Evolutionary conservation across 2,329 filamentous ascomycete species (phyloP), one percentile per base, ranked within the genome.

Genomic region (Stagonosporopsis cucurbitacearum): DNA sequence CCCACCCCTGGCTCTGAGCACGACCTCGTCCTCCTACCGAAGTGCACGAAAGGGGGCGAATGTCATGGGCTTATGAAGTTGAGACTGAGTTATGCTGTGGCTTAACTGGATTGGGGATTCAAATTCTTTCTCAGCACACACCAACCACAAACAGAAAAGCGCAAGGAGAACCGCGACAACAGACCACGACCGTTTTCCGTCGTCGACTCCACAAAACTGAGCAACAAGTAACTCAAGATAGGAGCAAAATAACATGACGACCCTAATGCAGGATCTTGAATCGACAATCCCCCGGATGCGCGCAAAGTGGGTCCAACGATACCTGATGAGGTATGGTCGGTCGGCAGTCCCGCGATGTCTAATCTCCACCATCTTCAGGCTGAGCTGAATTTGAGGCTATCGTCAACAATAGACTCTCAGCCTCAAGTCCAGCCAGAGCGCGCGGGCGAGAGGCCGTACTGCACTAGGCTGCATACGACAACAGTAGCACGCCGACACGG

Each of bases 361-460:
- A 39, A 57, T 57, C 43, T 57, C 54, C 54, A 52, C 54, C 42
- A 39, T n/a, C 20, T 25, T 39, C 19, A 46, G 43, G 48, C 48
- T 33, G 48, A 57, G 54, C 54, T 57, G 54, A 57, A 8, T 17
- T 19, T 39, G 41, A 51, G 22, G 48, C 54, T 44, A 52, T 49
- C 39, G 19, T 22, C 30, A 43, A 41, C 42, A 42, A 48, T 52
- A 44, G 54, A 43, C 48, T 13, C 12, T 32, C 48, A 44, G 43
- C 37, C 41, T 30, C 32, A 37, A 48, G 42, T 39, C 39, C 17
- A 51, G 48, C 33, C 48, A 49, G 20, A 13, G 30, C 37, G 54
- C 54, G 49, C 48, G 32, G 48, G 8, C n/a, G 17, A 5, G 26
- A 20, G 28, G 13, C 15, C 23, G 32, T 32, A 7, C 20, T 20